Conservation (phyloP, 2,329 filamentous ascomycete species). For the Tolypocladium sp. region DNA sequence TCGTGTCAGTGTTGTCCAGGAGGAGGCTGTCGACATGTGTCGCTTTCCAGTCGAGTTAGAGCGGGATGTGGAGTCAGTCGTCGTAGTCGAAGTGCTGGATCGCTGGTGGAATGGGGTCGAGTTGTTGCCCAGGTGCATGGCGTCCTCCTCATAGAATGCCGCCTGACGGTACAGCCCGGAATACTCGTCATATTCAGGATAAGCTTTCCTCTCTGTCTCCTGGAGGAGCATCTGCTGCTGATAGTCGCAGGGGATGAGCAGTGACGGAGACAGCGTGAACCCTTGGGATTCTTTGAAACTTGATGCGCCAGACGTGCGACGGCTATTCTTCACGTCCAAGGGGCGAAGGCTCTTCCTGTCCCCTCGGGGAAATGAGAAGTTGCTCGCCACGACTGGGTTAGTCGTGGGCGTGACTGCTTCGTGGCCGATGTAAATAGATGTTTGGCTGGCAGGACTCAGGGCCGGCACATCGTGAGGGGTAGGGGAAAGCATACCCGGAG, state of each 20-base stretch:
- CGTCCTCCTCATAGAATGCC: slow-evolving; percentile 11
- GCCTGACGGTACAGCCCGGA: slow-evolving; percentile 5
- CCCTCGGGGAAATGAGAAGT: slow-evolving; percentile 41
- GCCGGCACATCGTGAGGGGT: slow-evolving; percentile 33
- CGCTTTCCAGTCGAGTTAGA: slow-evolving; percentile 40
- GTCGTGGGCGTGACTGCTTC: slow-evolving; percentile 35
- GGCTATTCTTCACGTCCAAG: slow-evolving; percentile 22
- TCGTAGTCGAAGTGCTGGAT: slow-evolving; percentile 46
- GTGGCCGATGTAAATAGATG: slow-evolving; percentile 27
- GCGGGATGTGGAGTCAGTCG: slow-evolving; percentile 36
- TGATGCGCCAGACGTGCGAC: slow-evolving; percentile 36
- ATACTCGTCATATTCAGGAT: slow-evolving; percentile 23
- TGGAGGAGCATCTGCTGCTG: slow-evolving; percentile 40
- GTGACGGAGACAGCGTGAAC: slow-evolving; percentile 49
- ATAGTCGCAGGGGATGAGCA: slow-evolving; percentile 54
- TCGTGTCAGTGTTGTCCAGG: slow-evolving; percentile 43
- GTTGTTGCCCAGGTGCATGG: slow-evolving; percentile 9
- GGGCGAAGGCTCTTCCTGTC: slow-evolving; percentile 22
- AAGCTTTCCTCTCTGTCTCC: slow-evolving; percentile 16
- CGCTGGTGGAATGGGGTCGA: slow-evolving; percentile 26
- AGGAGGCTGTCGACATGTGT: slow-evolving; percentile 44
- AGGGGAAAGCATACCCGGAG: slow-evolving; percentile 18
- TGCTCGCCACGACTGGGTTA: slow-evolving; percentile 29
- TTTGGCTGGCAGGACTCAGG: slow-evolving; percentile 40
- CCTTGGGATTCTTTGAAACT: slow-evolving; percentile 51